These are phyloP conservation scores for Leishmania gerbilli DNA, from an alignment of 208 protist species.

Conservation along the genomic window DNA sequence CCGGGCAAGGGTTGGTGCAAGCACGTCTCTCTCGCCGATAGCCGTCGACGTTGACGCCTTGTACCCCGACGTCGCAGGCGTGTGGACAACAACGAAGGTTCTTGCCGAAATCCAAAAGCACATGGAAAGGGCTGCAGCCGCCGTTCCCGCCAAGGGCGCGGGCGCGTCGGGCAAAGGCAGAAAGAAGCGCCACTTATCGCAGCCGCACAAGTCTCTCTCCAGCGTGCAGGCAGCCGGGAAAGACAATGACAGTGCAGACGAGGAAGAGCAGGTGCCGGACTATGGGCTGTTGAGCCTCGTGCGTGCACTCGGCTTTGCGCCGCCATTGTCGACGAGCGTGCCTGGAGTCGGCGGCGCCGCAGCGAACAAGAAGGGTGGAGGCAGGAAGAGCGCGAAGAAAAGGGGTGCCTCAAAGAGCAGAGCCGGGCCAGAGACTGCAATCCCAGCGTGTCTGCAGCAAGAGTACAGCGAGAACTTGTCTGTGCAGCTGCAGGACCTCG, in stretches of 20 bases:
- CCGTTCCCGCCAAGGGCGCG: background rate
- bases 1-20: background rate
- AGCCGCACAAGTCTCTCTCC: background rate
- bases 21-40: background rate
- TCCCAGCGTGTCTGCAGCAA: constrained; percentile 8
- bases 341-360: background rate
- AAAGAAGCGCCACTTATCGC: background rate
- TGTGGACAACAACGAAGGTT: constrained; percentile 9
- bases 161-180: background rate
- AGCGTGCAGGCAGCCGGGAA: background rate
- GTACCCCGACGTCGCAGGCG: constrained; percentile 19
- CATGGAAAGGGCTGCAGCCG: background rate
- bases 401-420: constrained; percentile 7
- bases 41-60: background rate
- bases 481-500: constrained; percentile 22
- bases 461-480: constrained; percentile 14
- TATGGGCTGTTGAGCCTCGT: constrained; percentile 25
- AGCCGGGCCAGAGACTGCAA: background rate
- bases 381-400: constrained; percentile 11
- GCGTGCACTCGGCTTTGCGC: constrained; percentile 26
- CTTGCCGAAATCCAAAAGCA: background rate
- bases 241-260: background rate
- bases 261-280: constrained; percentile 14
- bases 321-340: background rate
- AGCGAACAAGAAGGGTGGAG: constrained; percentile 2